A percentile compares a stretch with the other conserved stretches of the same genome.
phyloP scores from a whole-genome alignment of 257 asterid species.

The Leonotis leonurus region DNA sequence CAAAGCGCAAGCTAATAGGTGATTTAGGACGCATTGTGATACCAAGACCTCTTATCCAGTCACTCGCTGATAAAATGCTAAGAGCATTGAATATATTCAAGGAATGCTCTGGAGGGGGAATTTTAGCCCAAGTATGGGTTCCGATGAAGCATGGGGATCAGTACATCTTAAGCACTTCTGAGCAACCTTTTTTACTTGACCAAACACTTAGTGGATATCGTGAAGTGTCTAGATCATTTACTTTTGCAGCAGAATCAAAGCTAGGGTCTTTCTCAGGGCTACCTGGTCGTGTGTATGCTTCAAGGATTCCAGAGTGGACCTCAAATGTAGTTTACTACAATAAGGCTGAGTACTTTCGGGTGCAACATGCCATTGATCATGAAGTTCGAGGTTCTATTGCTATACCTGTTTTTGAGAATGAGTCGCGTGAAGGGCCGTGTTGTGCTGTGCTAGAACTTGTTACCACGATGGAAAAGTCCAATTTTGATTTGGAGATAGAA shows the following conservation, averaged over 20 bases:
- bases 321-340: conserved; percentile 69
- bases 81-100: conserved; percentile 57
- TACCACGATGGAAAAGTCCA: conserved; percentile 47
- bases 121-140: conserved; percentile 84
- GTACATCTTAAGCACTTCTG: conserved; percentile 62
- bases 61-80: conserved; percentile 61
- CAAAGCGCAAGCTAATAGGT: conserved; percentile 15
- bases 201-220: conserved; percentile 73
- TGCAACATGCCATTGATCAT: conserved; percentile 61
- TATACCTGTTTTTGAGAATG: conserved; percentile 67
- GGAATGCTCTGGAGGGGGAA: conserved; percentile 66
- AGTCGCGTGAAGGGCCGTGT: conserved; percentile 38
- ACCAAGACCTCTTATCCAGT: conserved; percentile 41
- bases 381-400: conserved; percentile 86
- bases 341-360: conserved; percentile 62
- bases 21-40: conserved; percentile 24
- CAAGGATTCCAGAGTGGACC: conserved; percentile 90
- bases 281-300: conserved; percentile 82
- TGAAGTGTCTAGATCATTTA: conserved; percentile 75
- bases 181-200: conserved; percentile 82
- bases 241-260: conserved; percentile 56
- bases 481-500: conserved; percentile 67
- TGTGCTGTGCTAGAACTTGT: conserved; percentile 86
- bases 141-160: conserved; percentile 57
- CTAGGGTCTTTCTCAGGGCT: conserved; percentile 59